These are phyloP conservation scores for Pinus albicaulis DNA, from an alignment of 75 land plant genomes.

Conservation along the genomic window DNA sequence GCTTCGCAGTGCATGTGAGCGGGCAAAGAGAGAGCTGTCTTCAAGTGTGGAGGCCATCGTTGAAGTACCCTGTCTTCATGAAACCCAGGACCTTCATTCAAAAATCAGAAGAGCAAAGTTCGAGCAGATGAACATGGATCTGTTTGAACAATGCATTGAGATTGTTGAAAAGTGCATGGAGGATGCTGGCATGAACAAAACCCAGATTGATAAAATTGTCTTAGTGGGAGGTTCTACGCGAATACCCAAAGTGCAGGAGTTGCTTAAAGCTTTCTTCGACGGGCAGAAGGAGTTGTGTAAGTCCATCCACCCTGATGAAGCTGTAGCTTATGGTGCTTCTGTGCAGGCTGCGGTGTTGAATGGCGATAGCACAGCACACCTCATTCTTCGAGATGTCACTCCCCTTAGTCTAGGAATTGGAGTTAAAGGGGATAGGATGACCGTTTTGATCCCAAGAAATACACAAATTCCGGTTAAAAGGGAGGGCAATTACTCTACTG, in stretches of 20 bases:
- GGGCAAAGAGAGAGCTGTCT: too few relatives aligned
- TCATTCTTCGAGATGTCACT: slow-evolving; percentile 19
- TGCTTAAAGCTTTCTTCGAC: slow-evolving; percentile 24
- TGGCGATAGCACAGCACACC: slow-evolving; percentile 18
- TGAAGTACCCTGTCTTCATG: slow-evolving; percentile 14
- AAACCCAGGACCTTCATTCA: slow-evolving; percentile 9
- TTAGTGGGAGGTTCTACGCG: slow-evolving; percentile 28
- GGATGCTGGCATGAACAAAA: slow-evolving; percentile 21
- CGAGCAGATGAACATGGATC: slow-evolving; percentile 22
- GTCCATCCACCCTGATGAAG: slow-evolving; percentile 19
- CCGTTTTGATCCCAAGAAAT: slow-evolving; percentile 29
- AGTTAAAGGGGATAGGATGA: slow-evolving; percentile 24
- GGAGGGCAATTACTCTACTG: too few relatives aligned
- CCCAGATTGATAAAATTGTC: slow-evolving; percentile 14
- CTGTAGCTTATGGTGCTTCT: slow-evolving; percentile 25
- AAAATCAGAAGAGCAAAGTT: slow-evolving; percentile 16
- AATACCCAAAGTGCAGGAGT: slow-evolving; percentile 25
- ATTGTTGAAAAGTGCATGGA: slow-evolving; percentile 16
- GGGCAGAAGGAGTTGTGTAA: slow-evolving; percentile 20
- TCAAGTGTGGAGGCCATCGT: slow-evolving; percentile 23
- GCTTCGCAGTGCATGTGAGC: too few relatives aligned
- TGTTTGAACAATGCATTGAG: slow-evolving; percentile 29
- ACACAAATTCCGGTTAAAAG: slow-evolving; percentile 5
- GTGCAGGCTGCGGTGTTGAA: slow-evolving; percentile 29
- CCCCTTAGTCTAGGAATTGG: slow-evolving; percentile 28